A percentile compares a stretch with the other conserved stretches of the same genome.
phyloP scores from a whole-genome alignment of 176 grass and related monocot species.

The Triticum monococcum region DNA sequence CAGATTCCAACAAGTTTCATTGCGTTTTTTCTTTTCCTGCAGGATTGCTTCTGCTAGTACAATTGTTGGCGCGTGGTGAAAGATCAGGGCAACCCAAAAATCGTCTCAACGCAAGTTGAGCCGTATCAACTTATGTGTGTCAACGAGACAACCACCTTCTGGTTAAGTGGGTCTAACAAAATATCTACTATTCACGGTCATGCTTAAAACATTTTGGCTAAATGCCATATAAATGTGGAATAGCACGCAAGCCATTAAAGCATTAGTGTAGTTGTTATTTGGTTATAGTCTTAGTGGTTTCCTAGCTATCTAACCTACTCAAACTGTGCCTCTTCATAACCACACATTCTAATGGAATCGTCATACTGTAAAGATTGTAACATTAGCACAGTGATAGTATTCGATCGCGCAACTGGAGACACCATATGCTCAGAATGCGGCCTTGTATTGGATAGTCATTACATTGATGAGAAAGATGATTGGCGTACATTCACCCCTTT shows the following conservation, averaged over 20 bases:
- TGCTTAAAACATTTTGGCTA: neutral
- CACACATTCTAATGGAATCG: neutral
- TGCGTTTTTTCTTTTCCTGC: too few relatives aligned
- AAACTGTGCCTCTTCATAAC: neutral
- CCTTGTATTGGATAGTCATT: conserved; percentile 9
- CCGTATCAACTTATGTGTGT: neutral
- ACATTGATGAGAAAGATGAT: conserved; percentile 7
- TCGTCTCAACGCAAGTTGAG: too few relatives aligned
- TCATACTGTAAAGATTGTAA: conserved; percentile 5
- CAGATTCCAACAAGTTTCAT: too few relatives aligned
- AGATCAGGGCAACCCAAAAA: too few relatives aligned
- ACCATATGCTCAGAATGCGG: conserved; percentile 15
- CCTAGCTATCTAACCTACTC: neutral
- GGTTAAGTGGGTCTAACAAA: neutral
- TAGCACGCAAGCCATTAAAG: neutral
- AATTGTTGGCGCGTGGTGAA: too few relatives aligned
- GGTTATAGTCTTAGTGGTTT: neutral
- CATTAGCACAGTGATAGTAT: conserved; percentile 10
- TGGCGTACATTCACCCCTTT: neutral
- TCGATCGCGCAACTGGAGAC: conserved; percentile 4
- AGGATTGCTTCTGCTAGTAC: too few relatives aligned
- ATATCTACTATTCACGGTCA: neutral
- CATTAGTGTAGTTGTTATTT: neutral
- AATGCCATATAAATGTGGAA: neutral
- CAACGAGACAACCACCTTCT: neutral